phyloP scores from a whole-genome alignment of 176 grass and related monocot genomes.

The Musa beccarii region DNA sequence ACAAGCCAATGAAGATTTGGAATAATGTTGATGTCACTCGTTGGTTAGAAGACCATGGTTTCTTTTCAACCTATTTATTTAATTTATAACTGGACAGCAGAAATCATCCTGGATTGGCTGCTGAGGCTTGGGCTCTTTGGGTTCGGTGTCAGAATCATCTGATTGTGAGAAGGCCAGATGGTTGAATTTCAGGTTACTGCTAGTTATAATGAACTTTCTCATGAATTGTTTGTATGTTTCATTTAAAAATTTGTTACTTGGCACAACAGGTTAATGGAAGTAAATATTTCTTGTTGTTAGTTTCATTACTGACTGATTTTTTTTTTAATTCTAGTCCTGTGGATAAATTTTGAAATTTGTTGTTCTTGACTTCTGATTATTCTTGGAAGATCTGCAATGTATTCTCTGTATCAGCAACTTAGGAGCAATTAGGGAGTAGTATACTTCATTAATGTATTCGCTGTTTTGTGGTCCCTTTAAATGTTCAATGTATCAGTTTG shows the following conservation, averaged over 20 bases:
- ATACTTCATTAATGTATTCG: not conserved
- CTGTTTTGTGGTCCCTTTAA: not conserved
- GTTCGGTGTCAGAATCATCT: not conserved
- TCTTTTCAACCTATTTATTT: not conserved
- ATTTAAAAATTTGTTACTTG: slow-evolving; percentile 1
- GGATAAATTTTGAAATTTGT: not conserved
- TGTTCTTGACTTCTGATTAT: not conserved
- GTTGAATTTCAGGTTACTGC: not conserved
- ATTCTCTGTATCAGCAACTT: too few relatives aligned
- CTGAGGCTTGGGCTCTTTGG: not conserved
- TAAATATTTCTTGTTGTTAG: not conserved
- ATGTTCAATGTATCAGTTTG: not conserved
- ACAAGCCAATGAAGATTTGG: not conserved
- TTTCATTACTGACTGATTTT: not conserved
- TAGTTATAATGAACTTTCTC: not conserved
- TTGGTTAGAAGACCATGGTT: not conserved
- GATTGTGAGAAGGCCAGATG: not conserved
- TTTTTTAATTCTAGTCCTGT: not conserved
- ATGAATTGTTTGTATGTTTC: not conserved
- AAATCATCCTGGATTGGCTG: not conserved
- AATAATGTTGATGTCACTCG: not conserved
- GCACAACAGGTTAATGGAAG: not conserved
- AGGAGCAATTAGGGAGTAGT: not conserved
- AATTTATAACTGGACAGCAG: not conserved
- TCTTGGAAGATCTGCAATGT: not conserved